A percentile compares a stretch with the other conserved stretches of the same genome.
Conservation (phyloP, 2,329 filamentous ascomycete genomes). For the Bimuria novae-zelandiae region DNA sequence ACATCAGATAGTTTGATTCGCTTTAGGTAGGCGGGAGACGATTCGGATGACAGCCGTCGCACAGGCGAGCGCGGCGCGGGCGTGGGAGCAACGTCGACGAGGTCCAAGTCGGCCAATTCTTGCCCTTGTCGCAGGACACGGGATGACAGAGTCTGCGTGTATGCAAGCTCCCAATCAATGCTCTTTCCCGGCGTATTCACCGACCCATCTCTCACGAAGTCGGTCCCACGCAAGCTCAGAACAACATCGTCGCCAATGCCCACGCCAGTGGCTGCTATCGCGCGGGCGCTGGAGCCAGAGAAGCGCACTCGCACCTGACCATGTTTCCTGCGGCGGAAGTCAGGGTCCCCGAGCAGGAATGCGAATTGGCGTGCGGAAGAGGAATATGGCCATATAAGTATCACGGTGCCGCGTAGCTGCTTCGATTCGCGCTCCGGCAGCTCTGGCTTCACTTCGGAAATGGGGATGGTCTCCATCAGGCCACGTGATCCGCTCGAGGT, state of each 20-base stretch:
- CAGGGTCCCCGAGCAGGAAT: constrained; percentile 81
- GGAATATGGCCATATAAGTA: constrained; percentile 90
- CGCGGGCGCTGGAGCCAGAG: constrained; percentile 69
- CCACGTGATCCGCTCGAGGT: background rate
- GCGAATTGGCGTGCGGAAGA: constrained; percentile 74
- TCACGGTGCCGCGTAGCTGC: constrained; percentile 71
- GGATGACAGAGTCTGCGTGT: constrained; percentile 44
- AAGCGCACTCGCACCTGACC: constrained; percentile 85
- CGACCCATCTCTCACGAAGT: constrained; percentile 64
- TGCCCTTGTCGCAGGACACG: constrained; percentile 52
- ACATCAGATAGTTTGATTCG: constrained; percentile 71
- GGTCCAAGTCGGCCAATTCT: constrained; percentile 56
- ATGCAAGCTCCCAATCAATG: constrained; percentile 62
- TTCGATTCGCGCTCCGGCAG: constrained; percentile 35
- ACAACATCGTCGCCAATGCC: constrained; percentile 78
- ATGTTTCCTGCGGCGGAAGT: constrained; percentile 75
- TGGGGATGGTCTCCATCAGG: constrained; percentile 37
- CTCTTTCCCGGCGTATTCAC: constrained; percentile 61
- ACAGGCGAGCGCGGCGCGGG: constrained; percentile 32
- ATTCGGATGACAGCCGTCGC: constrained; percentile 16
- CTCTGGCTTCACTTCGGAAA: constrained; percentile 39
- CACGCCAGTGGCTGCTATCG: constrained; percentile 67
- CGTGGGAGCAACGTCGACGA: constrained; percentile 51
- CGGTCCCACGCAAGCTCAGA: constrained; percentile 69
- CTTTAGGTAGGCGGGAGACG: constrained; percentile 77